Evolutionary conservation across 2,329 filamentous ascomycete genomes (phyloP).

Genomic region (Fusarium sp.): DNA sequence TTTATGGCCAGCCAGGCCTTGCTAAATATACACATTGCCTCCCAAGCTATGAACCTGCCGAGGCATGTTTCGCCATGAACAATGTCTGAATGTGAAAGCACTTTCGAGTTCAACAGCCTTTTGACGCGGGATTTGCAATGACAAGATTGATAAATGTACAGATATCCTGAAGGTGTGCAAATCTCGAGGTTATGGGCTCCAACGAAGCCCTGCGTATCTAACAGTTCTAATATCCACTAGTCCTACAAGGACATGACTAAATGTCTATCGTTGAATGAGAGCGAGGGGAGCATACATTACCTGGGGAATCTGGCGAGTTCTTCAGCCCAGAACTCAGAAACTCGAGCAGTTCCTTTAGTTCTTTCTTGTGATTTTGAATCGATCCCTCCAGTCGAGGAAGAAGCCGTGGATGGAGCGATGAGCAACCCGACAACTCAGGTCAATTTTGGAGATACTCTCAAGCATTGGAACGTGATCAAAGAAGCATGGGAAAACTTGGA

Average conservation of each 20-base stretch:
- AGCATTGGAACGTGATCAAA: too few species aligned
- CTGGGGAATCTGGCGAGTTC: too few species aligned
- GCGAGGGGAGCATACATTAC: neutral
- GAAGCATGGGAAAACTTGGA: neutral
- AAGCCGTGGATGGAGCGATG: neutral
- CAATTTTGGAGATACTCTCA: neutral
- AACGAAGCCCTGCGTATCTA: neutral
- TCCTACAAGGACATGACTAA: neutral
- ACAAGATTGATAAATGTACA: neutral
- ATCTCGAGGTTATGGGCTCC: neutral
- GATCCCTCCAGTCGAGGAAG: neutral
- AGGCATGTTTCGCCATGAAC: neutral
- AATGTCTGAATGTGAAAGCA: neutral
- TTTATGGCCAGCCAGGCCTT: neutral
- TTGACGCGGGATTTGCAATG: rapidly evolving
- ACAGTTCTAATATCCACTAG: neutral
- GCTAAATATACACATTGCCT: neutral
- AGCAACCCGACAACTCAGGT: neutral
- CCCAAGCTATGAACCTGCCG: neutral
- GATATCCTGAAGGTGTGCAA: neutral
- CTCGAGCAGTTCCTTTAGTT: neutral
- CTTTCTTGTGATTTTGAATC: neutral
- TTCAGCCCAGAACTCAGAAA: neutral
- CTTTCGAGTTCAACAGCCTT: neutral
- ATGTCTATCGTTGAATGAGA: neutral